These are phyloP conservation scores for Pyrenochaeta sp. DNA, from an alignment of 2,329 filamentous ascomycete genomes.

Conservation along the genomic window DNA sequence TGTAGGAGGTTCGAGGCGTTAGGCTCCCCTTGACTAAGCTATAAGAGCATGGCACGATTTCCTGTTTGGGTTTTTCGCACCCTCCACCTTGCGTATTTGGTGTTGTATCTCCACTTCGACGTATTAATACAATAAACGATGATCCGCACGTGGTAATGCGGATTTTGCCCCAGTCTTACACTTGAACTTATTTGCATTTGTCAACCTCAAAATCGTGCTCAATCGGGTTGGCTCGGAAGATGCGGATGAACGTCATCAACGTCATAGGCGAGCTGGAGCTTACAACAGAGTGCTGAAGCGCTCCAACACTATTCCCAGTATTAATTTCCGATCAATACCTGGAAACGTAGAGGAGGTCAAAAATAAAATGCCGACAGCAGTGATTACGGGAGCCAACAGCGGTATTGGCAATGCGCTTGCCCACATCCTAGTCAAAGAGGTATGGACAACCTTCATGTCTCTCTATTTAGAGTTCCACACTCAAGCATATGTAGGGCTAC, in stretches of 20 bases:
- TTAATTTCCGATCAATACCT: not conserved
- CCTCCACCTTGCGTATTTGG: too few species aligned
- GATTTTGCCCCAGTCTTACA: not conserved
- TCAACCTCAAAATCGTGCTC: not conserved
- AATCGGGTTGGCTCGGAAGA: not conserved
- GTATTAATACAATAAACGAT: not conserved
- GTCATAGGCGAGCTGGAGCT: not conserved
- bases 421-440: conserved; percentile 37
- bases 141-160: not conserved
- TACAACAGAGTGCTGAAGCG: not conserved
- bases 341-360: not conserved
- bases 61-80: too few species aligned
- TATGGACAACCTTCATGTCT: conserved; percentile 1
- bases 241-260: not conserved
- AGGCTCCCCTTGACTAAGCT: too few species aligned
- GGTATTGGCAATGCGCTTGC: conserved; percentile 53
- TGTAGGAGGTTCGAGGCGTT: too few species aligned
- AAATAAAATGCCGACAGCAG: conserved; percentile 47
- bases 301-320: not conserved
- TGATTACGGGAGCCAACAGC: conserved; percentile 54
- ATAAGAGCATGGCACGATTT: too few species aligned
- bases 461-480: not conserved
- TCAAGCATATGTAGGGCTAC: conserved; percentile 31
- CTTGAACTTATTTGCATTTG: not conserved
- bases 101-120: not conserved